Evolutionary conservation across 139 green algal species (phyloP), one percentile per base, ranked within the genome.

Genomic region (Penium margaritaceum): DNA sequence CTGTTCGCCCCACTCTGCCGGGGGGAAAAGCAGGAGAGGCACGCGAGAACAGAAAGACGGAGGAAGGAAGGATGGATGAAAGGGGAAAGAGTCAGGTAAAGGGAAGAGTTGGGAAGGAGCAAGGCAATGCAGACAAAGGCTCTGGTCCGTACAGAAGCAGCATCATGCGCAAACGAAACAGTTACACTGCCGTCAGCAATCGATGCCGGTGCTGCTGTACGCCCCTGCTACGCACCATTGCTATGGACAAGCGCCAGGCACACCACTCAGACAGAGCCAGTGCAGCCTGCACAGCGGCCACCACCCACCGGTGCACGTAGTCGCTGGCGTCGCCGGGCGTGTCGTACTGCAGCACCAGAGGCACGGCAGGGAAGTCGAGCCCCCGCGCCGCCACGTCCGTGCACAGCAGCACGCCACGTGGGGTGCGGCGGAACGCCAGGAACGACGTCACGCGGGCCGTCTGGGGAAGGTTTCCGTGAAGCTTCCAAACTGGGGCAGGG

Each of bases 401-500:
- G 79, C 88, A 95, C 41, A 95, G 74, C 63, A 96, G 79, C 54
- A 94, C 86, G 3, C 86, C 91, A 19, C 27, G 41, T n/a, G 54
- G 33, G 14, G 76, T 79, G 63, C 85, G 67, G 0, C 74, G 74
- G 60, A 95, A 98, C 1, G 63, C 79, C 9, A 91, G 58, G 74
- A 96, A 91, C 0, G 86, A 72, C 38, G 74, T 76, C 2, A 86
- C 91, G 21, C 93, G 86, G 72, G 95, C 84, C 5, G 67, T 72
- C 81, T 96, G 91, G 14, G 70, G 36, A 83, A 97, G 88, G 76
- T 93, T 93, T 15, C 92, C 92, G 76, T 97, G 92, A 66, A 97
- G 87, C 83, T 91, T 94, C 39, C 91, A 84, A 46, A 96, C 34
- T 0, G 82, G 57, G 39, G 19, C 27, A 5, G 63, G 63, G 1